Evolutionary conservation across 805 yeast genomes (phyloP), one percentile per base, ranked within the genome.

Genomic region (Nakazawaea laoshanensis): DNA sequence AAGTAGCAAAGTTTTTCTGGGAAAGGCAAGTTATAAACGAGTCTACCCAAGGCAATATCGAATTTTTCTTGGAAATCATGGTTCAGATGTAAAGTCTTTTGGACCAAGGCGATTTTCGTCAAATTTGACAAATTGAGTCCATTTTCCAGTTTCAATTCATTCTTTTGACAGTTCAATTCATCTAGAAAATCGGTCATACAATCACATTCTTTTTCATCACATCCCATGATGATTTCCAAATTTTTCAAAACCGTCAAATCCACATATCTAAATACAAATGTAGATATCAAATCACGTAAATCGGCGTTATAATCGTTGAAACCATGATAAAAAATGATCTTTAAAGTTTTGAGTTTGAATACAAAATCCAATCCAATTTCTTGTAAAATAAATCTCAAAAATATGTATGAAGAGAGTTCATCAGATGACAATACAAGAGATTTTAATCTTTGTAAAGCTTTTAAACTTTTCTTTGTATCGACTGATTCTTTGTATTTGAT

Each of bases 161-260:
- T 36, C 4, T 37, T 34, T 4, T 63, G 62, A 0, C 68, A 56
- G 18, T 25, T 17, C 12, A 66, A 36, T 1, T 48, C 47, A 19
- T 58, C 51, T 5, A 63, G 42, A 37, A 74, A 68, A 4, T 51
- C 59, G 8, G 56, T 52, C 7, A 71, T 45, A 43, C 82, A 77
- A 7, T 57, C 59, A 41, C 73, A 63, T 0, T 48, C 52, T 19
- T 54, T 45, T 15, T 63, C 59, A 38, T 68, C 70, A 45, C 84
- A 74, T 1, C 80, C 80, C 19, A 74, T 45, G 5, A 58, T 57
- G 13, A 79, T 39, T 42, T 77, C 80, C 28, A 80, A 47, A 23
- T 57, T 59, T 29, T 53, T 47, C 12, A 73, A 30, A 2, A 30
- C 12, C 0, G 39, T 24, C 7, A 58, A 37, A 27, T 65, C 53